Evolutionary conservation across 306 rosid genomes (phyloP).

Genomic region (Heteromeles arbutifolia): DNA sequence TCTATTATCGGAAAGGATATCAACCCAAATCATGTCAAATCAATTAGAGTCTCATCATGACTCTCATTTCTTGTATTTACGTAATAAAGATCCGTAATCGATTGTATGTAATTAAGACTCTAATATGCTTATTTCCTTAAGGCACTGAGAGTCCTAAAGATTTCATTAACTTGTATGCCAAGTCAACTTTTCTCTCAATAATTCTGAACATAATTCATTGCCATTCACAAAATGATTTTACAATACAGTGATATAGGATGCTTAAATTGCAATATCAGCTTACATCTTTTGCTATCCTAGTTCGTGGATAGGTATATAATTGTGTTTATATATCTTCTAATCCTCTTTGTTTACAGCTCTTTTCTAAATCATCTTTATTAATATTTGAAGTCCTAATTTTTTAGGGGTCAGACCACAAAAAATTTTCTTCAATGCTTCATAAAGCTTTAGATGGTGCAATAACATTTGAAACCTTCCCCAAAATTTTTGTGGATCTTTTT

Average conservation of each 20-base stretch:
- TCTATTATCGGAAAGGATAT: too few relatives aligned
- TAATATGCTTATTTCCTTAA: too few relatives aligned
- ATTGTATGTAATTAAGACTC: too few relatives aligned
- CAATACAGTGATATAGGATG: slow-evolving; percentile 86
- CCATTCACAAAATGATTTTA: too few relatives aligned
- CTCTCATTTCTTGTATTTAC: too few relatives aligned
- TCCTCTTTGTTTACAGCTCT: background rate
- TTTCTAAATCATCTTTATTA: slow-evolving; percentile 6
- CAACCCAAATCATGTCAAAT: too few relatives aligned
- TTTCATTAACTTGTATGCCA: too few relatives aligned
- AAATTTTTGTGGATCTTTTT: slow-evolving; percentile 90
- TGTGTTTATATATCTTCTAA: background rate
- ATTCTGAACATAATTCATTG: too few relatives aligned
- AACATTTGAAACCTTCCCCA: slow-evolving; percentile 82
- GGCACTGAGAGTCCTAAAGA: too few relatives aligned
- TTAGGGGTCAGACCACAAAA: slow-evolving; percentile 79
- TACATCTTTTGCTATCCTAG: slow-evolving; percentile 73
- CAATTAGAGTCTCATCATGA: too few relatives aligned
- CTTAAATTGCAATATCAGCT: slow-evolving; percentile 79
- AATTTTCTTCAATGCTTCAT: slow-evolving; percentile 73
- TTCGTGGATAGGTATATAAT: slow-evolving; percentile 66
- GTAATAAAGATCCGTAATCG: too few relatives aligned
- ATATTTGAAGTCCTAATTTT: slow-evolving; percentile 14
- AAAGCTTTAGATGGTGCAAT: slow-evolving; percentile 94
- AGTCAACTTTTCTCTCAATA: too few relatives aligned